Conservation (phyloP, 805 yeast species). For the Naumovozyma dairenensis region DNA sequence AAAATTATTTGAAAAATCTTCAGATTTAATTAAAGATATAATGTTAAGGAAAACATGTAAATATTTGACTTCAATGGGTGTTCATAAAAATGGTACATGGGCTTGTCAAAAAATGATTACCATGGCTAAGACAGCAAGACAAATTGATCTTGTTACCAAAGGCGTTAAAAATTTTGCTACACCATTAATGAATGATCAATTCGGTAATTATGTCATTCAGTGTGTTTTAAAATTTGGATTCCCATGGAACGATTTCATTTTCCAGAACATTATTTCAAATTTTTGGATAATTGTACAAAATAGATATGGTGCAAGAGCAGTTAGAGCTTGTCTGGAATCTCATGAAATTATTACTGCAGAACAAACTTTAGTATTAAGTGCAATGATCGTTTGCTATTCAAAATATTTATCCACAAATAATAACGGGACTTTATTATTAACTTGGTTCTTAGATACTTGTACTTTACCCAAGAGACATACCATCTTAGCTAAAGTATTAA, state of each 20-base stretch:
- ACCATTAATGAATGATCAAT: slow-evolving; percentile 85
- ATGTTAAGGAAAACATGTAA: slow-evolving; percentile 73
- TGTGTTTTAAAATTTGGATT: slow-evolving; percentile 84
- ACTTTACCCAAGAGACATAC: slow-evolving; percentile 52
- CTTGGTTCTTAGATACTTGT: slow-evolving; percentile 92
- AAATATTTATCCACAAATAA: slow-evolving; percentile 70
- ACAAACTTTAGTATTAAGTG: slow-evolving; percentile 63
- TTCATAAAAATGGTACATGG: slow-evolving; percentile 98
- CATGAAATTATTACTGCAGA: slow-evolving; percentile 48
- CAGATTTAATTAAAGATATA: slow-evolving; percentile 62
- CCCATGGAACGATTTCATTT: slow-evolving; percentile 82
- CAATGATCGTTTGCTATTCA: slow-evolving; percentile 66
- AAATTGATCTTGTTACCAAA: slow-evolving; percentile 53
- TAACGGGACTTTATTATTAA: slow-evolving; percentile 81
- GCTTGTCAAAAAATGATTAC: slow-evolving; percentile 94
- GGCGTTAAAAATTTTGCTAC: slow-evolving; percentile 73
- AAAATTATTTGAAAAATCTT: slow-evolving; percentile 66
- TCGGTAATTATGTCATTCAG: slow-evolving; percentile 95
- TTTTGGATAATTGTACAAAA: slow-evolving; percentile 77
- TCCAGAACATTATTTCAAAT: slow-evolving; percentile 67
- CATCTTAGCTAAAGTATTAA: slow-evolving; percentile 51
- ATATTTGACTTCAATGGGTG: slow-evolving; percentile 79
- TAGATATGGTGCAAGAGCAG: slow-evolving; percentile 90
- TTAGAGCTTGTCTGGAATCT: slow-evolving; percentile 85
- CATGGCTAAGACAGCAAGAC: slow-evolving; percentile 51